Percentiles rank a stretch among this genome's conserved stretches.
phyloP scores from a whole-genome alignment of 345 rosid genomes.

The Anacardium occidentale region DNA sequence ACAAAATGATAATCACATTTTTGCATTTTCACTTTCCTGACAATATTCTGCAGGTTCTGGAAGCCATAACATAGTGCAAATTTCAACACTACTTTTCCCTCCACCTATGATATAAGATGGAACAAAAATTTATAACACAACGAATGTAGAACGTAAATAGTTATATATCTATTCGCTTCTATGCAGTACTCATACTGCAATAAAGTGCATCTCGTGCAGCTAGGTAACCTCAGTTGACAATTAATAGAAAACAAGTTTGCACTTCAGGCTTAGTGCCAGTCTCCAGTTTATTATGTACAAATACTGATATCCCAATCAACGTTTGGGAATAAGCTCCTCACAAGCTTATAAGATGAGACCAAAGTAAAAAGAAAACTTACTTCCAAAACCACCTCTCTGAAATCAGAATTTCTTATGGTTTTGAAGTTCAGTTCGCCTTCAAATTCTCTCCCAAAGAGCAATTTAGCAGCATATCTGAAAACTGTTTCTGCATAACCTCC shows the following conservation, averaged over 20 bases:
- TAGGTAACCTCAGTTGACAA: background rate
- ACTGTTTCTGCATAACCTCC: slow-evolving; percentile 92
- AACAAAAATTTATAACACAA: slow-evolving; percentile 10
- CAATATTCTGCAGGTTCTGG: slow-evolving; percentile 88
- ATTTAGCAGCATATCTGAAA: slow-evolving; percentile 66
- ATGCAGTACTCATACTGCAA: background rate
- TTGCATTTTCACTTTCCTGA: slow-evolving; percentile 66
- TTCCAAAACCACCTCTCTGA: slow-evolving; percentile 73
- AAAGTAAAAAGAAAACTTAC: slow-evolving; percentile 45
- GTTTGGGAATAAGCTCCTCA: background rate
- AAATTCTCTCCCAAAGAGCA: slow-evolving; percentile 62
- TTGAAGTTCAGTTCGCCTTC: slow-evolving; percentile 61
- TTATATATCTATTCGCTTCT: background rate
- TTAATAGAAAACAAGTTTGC: background rate
- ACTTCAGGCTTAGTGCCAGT: background rate
- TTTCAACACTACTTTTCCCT: slow-evolving; percentile 67
- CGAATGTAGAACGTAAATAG: background rate
- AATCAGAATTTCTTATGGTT: slow-evolving; percentile 76
- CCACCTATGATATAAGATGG: slow-evolving; percentile 48
- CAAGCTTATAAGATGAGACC: background rate
- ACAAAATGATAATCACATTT: slow-evolving; percentile 91
- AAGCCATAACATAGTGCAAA: slow-evolving; percentile 91
- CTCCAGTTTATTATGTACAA: background rate
- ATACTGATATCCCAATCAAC: background rate
- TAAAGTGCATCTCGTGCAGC: background rate